These are phyloP conservation scores for Mycena olivaceomarginata DNA, from an alignment of 768 basidiomycete genomes.

Conservation along the genomic window DNA sequence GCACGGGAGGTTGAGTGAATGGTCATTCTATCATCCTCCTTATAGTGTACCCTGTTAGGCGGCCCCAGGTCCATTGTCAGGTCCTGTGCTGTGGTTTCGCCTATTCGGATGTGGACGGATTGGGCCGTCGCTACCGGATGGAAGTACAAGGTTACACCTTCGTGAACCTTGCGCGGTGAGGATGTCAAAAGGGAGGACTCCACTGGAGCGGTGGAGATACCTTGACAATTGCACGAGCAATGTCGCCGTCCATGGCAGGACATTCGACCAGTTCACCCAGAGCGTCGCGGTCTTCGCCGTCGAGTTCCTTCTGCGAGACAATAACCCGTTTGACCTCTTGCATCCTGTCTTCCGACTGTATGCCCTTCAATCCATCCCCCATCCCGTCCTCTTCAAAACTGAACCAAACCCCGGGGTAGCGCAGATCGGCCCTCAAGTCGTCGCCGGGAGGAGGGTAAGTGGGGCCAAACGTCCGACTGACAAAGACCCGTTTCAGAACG, in stretches of 20 bases:
- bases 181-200: background rate
- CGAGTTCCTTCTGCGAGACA: slow-evolving; percentile 80
- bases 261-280: slow-evolving; percentile 83
- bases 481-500: slow-evolving; percentile 76
- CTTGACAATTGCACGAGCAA: slow-evolving; percentile 81
- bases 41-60: slow-evolving; percentile 86
- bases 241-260: slow-evolving; percentile 82
- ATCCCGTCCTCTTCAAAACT: slow-evolving; percentile 87
- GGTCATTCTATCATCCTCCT: slow-evolving; percentile 92
- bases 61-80: slow-evolving; percentile 86
- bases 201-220: slow-evolving; percentile 54
- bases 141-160: slow-evolving; percentile 83
- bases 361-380: slow-evolving; percentile 72
- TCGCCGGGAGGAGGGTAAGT: slow-evolving; percentile 76
- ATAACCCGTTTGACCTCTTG: slow-evolving; percentile 88
- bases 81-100: slow-evolving; percentile 90
- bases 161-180: slow-evolving; percentile 72
- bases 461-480: slow-evolving; percentile 87
- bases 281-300: slow-evolving; percentile 76
- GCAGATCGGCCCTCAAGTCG: slow-evolving; percentile 74
- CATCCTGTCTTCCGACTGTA: slow-evolving; percentile 75
- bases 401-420: slow-evolving; percentile 91
- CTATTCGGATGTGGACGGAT: slow-evolving; percentile 77
- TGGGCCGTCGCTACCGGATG: slow-evolving; percentile 68
- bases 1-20: slow-evolving; percentile 78